These are phyloP conservation scores for Beta lomatogona DNA, from an alignment of 179 eudicot genomes.

Conservation along the genomic window DNA sequence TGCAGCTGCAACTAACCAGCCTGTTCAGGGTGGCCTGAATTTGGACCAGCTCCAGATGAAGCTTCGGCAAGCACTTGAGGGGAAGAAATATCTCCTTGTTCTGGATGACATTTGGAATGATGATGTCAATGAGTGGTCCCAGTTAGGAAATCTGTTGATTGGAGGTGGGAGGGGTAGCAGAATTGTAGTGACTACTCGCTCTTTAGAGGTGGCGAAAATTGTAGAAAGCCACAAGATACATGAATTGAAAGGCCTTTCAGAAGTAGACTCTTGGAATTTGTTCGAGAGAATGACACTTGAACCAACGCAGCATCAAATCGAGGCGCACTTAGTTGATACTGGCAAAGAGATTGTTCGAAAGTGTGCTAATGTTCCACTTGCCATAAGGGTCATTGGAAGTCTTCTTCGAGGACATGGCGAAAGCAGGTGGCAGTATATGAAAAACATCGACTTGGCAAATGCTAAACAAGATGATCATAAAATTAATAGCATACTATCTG, in stretches of 20 bases:
- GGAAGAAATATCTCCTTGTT: constrained; percentile 16
- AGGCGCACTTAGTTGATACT: neutral
- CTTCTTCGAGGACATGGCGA: neutral
- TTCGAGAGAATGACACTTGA: neutral
- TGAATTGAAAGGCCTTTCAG: too few relatives aligned
- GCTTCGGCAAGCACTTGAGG: neutral
- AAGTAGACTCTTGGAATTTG: too few relatives aligned
- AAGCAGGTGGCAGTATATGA: constrained; percentile 1
- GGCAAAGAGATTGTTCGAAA: constrained; percentile 19
- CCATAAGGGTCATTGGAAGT: constrained; percentile 18
- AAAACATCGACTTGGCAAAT: neutral
- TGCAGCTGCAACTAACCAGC: neutral
- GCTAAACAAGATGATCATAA: neutral
- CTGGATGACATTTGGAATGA: constrained; percentile 32
- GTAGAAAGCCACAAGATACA: too few relatives aligned
- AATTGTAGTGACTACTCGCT: too few relatives aligned
- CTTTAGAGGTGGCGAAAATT: too few relatives aligned
- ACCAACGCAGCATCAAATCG: neutral
- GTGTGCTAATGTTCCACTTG: constrained; percentile 24
- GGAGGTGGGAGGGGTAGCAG: neutral
- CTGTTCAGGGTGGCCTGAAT: neutral
- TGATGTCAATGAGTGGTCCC: neutral
- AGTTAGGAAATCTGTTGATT: neutral
- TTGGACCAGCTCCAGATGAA: constrained; percentile 1
- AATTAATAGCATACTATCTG: neutral